Evolutionary conservation across 2,329 filamentous ascomycete species (phyloP), one percentile per base, ranked within the genome.

Genomic region (Colletotrichum cordylinicola): DNA sequence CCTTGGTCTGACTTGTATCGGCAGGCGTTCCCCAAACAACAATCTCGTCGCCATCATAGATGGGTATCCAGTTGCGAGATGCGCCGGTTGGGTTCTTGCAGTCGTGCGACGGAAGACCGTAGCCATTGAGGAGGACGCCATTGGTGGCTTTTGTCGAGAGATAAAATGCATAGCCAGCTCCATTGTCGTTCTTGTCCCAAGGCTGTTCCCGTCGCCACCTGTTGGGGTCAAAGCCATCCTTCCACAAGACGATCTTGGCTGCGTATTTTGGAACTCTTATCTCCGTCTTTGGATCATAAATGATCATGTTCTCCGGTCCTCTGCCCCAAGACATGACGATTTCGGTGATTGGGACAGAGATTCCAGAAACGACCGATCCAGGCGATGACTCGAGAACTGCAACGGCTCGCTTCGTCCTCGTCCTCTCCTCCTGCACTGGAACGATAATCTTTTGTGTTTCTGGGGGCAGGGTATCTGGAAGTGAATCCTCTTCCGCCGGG

Each of bases 291-390:
- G 93, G 87, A 1, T 90, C 84, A 80, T 96, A 95, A 4, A 93
- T 87, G 35, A 93, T 85, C 0, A 94, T 96, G 79, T 95, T 96
- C 24, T 89, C 87, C 1, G 85, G 86, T 0, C 91, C 91, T 31
- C 96, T 92, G 35, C 96, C 96, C 92, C 95, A 98, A 0, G 93
- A 94, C 0, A 93, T 92, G 78, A 95, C 85, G 5, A 92, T 91
- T 55, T 91, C 89, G 13, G 91, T 91, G 16, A 98, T 86, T 39
- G 90, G 89, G 37, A 98, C 87, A 1, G 89, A 90, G 29, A 95
- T 89, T 27, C 89, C 89, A 2, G 89, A 85, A 8, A 94, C 87
- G 75, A 91, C 89, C 0, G 96, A 98, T 16, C 91, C 91, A 0
- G 89, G 80, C 0, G 93, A 89, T 1, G 93, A 93, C 16, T 91